Evolutionary conservation across 768 basidiomycete species (phyloP), one percentile per base, ranked within the genome.

Genomic region (Russula ochroleuca): DNA sequence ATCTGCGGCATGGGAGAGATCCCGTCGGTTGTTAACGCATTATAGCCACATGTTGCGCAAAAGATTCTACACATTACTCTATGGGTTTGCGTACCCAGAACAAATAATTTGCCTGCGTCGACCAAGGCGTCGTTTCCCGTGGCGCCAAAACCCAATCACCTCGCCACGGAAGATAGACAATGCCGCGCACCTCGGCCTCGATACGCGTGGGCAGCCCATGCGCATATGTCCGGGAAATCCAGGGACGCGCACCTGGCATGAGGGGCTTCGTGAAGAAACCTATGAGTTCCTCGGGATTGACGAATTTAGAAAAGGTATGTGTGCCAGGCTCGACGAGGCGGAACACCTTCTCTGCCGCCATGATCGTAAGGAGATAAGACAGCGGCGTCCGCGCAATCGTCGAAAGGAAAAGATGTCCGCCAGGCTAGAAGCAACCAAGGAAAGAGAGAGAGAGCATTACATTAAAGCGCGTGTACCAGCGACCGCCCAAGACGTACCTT

Each of bases 331-430:
- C 77, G 57, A 98, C 97, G 70, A 90, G 81, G 3, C 87, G 79
- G 17, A 95, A 78, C 63, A 94, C 72, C 50, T 91, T 77, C 74
- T 99, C 96, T 1, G 95, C 96, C 38, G 92, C 75, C 51, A 86
- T 77, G 65, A 91, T 86, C 5, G 87, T 86, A 38, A 90, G 72
- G 54, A 88, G 73, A 68, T 85, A 85, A n/a, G 88, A 76, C 47
- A 91, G 78, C 4, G 87, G 85, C 11, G 87, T 90, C 43, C 97
- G 90, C 0, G 96, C 86, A 67, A 99, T 90, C 15, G 96, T 98
- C 14, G 95, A 98, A 41, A 99, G 80, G 78, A 98, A 90, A 19
- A 99, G 83, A 71, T 96, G 93, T 3, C 97, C 96, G 6, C 94
- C 94, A 13, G 97, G 97, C 94, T 98, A 48, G 25, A 41, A 28